Percentiles rank a stretch among this genome's conserved stretches.
Evolutionary conservation across 2,329 filamentous ascomycete genomes (phyloP).

Genomic region (Colletotrichum acutatum): DNA sequence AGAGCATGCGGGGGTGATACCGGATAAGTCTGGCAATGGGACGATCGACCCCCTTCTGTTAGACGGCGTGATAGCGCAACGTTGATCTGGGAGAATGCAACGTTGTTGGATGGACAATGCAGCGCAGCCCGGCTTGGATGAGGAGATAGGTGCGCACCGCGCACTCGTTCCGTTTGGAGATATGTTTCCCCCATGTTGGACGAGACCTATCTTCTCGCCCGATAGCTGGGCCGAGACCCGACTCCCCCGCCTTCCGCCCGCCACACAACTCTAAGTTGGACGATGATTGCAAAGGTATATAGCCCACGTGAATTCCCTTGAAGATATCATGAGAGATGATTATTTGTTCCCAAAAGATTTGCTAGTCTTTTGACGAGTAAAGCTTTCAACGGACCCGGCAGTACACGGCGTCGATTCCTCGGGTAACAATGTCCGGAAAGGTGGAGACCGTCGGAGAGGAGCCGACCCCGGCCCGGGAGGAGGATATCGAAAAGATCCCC

Average conservation of each 20-base stretch:
- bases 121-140: neutral
- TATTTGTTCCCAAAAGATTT: neutral
- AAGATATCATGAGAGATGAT: too few relatives aligned
- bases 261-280: conserved; percentile 24
- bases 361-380: neutral
- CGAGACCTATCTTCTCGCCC: conserved; percentile 13
- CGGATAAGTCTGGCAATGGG: conserved; percentile 3
- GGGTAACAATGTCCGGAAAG: conserved; percentile 28
- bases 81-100: conserved; percentile 23
- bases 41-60: conserved; percentile 15
- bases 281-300: conserved; percentile 1
- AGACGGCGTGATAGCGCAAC: conserved; percentile 21
- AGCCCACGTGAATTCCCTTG: neutral
- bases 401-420: neutral
- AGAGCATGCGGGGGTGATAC: conserved; percentile 25
- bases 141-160: conserved; percentile 2
- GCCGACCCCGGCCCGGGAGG: conserved; percentile 14
- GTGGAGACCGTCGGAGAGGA: conserved; percentile 18
- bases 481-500: conserved; percentile 29
- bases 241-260: conserved; percentile 22
- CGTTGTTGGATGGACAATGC: conserved; percentile 18
- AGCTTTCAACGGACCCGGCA: neutral
- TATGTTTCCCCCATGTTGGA: neutral
- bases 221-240: conserved; percentile 31
- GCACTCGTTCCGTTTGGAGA: neutral